Conservation (phyloP, 495 filamentous ascomycete species). For the Penicillium riverlandense region DNA sequence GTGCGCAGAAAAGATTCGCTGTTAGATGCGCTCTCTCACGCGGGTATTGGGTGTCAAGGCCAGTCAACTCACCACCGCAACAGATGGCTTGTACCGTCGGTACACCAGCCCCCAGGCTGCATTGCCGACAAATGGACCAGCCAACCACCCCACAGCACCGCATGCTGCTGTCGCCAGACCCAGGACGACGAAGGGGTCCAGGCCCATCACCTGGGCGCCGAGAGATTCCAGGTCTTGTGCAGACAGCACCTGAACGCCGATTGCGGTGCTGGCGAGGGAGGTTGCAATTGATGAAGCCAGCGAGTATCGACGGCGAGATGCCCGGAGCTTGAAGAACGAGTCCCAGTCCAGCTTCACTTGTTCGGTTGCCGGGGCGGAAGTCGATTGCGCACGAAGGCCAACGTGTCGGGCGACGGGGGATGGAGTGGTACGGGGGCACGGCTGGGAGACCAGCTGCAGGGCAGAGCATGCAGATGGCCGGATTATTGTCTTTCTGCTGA, state of each 20-base stretch:
- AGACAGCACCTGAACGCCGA: conserved; percentile 56
- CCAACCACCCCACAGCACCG: conserved; percentile 75
- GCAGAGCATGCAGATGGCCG: conserved; percentile 6
- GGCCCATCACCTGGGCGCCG: conserved; percentile 58
- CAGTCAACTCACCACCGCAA: conserved; percentile 52
- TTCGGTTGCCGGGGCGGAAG: conserved; percentile 18
- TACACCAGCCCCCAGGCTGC: conserved; percentile 66
- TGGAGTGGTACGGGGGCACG: conserved; percentile 10
- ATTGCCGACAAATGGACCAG: conserved; percentile 73
- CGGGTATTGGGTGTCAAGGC: background rate
- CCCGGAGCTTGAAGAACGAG: conserved; percentile 84
- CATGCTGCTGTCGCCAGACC: conserved; percentile 67
- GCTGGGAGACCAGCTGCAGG: conserved; percentile 11
- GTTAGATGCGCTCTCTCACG: background rate
- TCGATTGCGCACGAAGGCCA: conserved; percentile 30
- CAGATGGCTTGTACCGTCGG: conserved; percentile 54
- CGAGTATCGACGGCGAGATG: conserved; percentile 73
- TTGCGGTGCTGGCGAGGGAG: conserved; percentile 47
- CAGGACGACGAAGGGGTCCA: conserved; percentile 82
- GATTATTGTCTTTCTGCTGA: conserved; percentile 8
- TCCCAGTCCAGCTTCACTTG: conserved; percentile 71
- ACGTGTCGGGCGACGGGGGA: conserved; percentile 23
- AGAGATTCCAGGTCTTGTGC: conserved; percentile 60
- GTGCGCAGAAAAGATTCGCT: background rate
- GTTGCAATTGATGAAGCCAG: conserved; percentile 65